Conservation (phyloP, 495 filamentous ascomycete species). For the Bathelium albidoporum region DNA sequence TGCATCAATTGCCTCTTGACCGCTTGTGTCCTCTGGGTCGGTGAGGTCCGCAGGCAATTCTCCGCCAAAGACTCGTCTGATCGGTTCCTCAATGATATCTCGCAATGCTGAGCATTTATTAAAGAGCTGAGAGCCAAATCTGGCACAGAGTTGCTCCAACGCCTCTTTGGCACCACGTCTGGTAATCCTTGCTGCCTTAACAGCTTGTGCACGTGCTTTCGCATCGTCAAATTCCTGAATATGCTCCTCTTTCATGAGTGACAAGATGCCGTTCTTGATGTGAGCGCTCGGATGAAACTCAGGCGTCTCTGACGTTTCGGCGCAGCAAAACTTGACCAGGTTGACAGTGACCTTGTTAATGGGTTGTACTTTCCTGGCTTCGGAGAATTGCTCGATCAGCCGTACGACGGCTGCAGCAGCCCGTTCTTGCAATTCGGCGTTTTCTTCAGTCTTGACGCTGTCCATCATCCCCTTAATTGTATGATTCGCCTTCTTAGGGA, state of each 20-base stretch:
- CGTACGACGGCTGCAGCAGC: slow-evolving; percentile 73
- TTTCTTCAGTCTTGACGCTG: slow-evolving; percentile 91
- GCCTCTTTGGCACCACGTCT: slow-evolving; percentile 89
- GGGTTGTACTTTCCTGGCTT: slow-evolving; percentile 60
- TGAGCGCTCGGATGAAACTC: slow-evolving; percentile 73
- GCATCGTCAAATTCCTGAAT: slow-evolving; percentile 85
- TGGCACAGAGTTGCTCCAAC: slow-evolving; percentile 71
- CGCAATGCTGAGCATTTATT: slow-evolving; percentile 70
- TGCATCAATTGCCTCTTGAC: slow-evolving; percentile 87
- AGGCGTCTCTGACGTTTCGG: slow-evolving; percentile 93
- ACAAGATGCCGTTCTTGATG: slow-evolving; percentile 70
- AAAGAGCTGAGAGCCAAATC: slow-evolving; percentile 67
- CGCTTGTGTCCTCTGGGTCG: slow-evolving; percentile 57
- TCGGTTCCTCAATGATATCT: slow-evolving; percentile 66
- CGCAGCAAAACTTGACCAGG: slow-evolving; percentile 89
- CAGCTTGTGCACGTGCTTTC: slow-evolving; percentile 75
- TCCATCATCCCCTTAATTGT: slow-evolving; percentile 97
- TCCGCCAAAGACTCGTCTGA: slow-evolving; percentile 65
- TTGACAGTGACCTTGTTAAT: slow-evolving; percentile 92
- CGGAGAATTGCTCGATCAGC: slow-evolving; percentile 77
- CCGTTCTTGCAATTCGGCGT: slow-evolving; percentile 75
- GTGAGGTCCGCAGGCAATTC: slow-evolving; percentile 56
- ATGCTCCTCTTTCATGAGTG: slow-evolving; percentile 93
- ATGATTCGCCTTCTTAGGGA: slow-evolving; percentile 81
- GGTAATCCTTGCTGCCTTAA: slow-evolving; percentile 75